Evolutionary conservation across 805 yeast species (phyloP), one percentile per base, ranked within the genome.

Genomic region (Ogataea populi-albae): DNA sequence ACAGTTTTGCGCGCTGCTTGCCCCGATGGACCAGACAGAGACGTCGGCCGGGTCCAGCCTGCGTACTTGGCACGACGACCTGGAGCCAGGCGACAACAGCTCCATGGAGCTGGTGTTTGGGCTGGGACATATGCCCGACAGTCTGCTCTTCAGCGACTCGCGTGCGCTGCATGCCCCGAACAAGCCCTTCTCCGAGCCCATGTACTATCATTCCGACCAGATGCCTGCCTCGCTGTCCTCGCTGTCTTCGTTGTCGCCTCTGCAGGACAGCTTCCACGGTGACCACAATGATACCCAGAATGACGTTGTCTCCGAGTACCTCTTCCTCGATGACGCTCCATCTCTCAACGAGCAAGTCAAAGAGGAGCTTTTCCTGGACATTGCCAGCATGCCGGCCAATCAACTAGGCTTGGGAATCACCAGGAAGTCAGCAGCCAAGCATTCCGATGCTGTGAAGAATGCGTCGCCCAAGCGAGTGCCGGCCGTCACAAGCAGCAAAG

Each of bases 221-320:
- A 22, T 22, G 23, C 10, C 23, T 11, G 23, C 23, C 10, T 22
- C 23, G 23, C 23, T 22, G 10, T 11, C 11, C 10, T 22, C 23
- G 10, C 23, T 22, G 10, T 22, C 23, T 11, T 22, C 23, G 23
- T 11, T 9, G 10, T 11, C 23, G 10, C 10, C 9, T 11, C 10
- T 11, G 10, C 23, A 9, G 23, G 10, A 22, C 23, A 22, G 23
- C 23, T 22, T 11, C 23, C 28, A 25, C 15, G 11, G 10, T 16
- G 30, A 27, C 21, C 11, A 19, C 15, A 8, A 10, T 6, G 30
- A 27, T 7, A 17, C 30, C 30, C 30, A 27, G 9, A 15, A 10
- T 21, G 30, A 27, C 30, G 21, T 27, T 12, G 21, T 27, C 10
- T 27, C 30, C 9, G 30, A 27, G 30, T 27, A 27, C 20, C 15